A percentile compares a stretch with the other conserved stretches of the same genome.
phyloP scores from a whole-genome alignment of 306 rosid species.

The Carpinus viminea region DNA sequence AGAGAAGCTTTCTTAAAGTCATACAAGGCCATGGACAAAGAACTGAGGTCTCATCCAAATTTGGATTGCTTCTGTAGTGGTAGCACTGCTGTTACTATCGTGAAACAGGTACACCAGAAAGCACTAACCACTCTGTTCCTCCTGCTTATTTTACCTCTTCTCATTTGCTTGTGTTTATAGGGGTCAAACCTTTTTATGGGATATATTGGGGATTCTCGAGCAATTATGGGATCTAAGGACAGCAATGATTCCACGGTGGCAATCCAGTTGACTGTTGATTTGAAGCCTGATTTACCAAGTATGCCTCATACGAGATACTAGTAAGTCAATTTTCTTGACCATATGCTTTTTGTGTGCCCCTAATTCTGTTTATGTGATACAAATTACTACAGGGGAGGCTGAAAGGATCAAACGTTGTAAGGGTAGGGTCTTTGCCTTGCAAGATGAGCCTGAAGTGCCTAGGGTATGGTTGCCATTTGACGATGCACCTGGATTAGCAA shows the following conservation, averaged over 20 bases:
- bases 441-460: constrained; percentile 95
- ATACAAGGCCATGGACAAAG: constrained; percentile 92
- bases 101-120: constrained; percentile 72
- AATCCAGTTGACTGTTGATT: constrained; percentile 79
- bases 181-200: constrained; percentile 87
- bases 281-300: constrained; percentile 98
- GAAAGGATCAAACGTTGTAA: constrained; percentile 88
- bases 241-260: constrained; percentile 64
- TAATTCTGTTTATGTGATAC: constrained; percentile 9
- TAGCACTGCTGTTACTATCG: constrained; percentile 81
- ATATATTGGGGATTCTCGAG: constrained; percentile 88
- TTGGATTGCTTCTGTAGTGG: constrained; percentile 97
- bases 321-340: constrained; percentile 7
- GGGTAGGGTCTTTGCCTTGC: constrained; percentile 93
- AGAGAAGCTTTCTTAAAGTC: constrained; percentile 86
- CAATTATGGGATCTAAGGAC: constrained; percentile 88
- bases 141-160: constrained; percentile 14
- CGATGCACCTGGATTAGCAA: constrained; percentile 96
- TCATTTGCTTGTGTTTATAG: constrained; percentile 46
- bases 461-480: constrained; percentile 96
- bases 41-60: constrained; percentile 85
- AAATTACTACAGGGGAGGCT: constrained; percentile 65
- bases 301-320: constrained; percentile 18
- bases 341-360: constrained; percentile 19
- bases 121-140: neutral